phyloP scores from a whole-genome alignment of 768 basidiomycete species.

The Cubamyces sp. region DNA sequence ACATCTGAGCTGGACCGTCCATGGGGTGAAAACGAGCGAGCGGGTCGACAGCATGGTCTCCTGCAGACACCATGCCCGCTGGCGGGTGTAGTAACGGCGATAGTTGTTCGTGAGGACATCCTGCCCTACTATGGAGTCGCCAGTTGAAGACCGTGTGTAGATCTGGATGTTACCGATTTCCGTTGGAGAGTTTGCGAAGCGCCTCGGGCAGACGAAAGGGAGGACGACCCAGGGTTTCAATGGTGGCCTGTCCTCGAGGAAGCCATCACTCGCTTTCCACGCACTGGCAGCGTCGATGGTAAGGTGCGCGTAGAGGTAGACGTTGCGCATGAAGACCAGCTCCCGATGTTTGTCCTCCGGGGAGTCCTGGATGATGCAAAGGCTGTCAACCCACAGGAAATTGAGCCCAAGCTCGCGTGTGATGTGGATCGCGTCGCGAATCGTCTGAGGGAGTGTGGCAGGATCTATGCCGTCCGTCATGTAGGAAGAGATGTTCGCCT shows the following conservation, averaged over 20 bases:
- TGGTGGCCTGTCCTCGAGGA: not conserved
- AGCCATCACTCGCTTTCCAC: not conserved
- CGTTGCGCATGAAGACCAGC: not conserved
- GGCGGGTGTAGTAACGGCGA: not conserved
- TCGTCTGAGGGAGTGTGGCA: not conserved
- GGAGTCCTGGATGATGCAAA: constrained; percentile 12
- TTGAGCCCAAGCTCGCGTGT: not conserved
- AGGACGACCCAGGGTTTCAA: not conserved
- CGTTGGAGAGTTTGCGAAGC: too few species aligned
- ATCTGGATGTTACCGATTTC: too few species aligned
- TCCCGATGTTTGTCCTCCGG: not conserved
- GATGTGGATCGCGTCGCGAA: constrained; percentile 2
- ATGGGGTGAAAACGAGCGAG: not conserved
- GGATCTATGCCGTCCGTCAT: not conserved
- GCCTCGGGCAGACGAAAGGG: not conserved
- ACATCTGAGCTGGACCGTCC: not conserved
- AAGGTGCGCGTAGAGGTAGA: constrained; percentile 1
- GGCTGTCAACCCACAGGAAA: constrained; percentile 8
- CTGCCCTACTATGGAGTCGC: too few species aligned
- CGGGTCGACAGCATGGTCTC: not conserved
- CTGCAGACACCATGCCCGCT: not conserved
- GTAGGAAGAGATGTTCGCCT: not conserved
- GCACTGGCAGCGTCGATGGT: constrained; percentile 1
- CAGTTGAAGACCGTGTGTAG: too few species aligned
- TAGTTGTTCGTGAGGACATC: too few species aligned